A percentile compares a stretch with the other conserved stretches of the same genome.
Conservation (phyloP, 2,329 filamentous ascomycete species). For the Beauveria medogensis region DNA sequence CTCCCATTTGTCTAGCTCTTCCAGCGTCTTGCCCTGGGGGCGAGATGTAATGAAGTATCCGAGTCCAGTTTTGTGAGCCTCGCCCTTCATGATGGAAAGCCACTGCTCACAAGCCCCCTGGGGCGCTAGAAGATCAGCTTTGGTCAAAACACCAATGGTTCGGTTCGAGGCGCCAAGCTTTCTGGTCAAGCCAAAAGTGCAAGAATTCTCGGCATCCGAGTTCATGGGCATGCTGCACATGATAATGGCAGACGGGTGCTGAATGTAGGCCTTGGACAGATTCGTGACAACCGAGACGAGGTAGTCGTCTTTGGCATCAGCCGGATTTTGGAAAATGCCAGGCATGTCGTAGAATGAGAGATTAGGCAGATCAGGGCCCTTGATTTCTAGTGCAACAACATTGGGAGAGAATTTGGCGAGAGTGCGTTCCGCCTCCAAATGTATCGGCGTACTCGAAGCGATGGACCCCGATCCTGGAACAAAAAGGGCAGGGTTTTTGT, state of each 20-base stretch:
- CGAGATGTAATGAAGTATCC: conserved; percentile 74
- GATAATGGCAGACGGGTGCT: conserved; percentile 62
- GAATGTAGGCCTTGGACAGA: conserved; percentile 62
- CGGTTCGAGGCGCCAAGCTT: conserved; percentile 46
- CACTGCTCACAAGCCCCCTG: conserved; percentile 47
- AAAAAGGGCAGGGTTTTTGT: conserved; percentile 42
- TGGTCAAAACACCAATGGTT: conserved; percentile 73
- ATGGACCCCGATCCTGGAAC: conserved; percentile 41
- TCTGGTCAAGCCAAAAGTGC: conserved; percentile 57
- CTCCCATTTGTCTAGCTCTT: conserved; percentile 44
- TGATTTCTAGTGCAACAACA: conserved; percentile 67
- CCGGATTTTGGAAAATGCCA: conserved; percentile 67
- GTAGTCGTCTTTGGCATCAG: conserved; percentile 55
- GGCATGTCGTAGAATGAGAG: conserved; percentile 81
- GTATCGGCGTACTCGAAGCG: conserved; percentile 25
- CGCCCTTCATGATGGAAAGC: conserved; percentile 52
- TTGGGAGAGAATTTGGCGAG: conserved; percentile 74
- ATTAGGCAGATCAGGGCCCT: conserved; percentile 60
- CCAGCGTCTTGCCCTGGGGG: conserved; percentile 47
- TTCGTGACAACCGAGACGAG: conserved; percentile 65
- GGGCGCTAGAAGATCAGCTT: conserved; percentile 63
- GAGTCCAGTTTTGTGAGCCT: conserved; percentile 57
- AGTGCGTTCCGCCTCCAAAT: conserved; percentile 31
- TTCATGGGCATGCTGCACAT: conserved; percentile 73
- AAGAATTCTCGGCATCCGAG: conserved; percentile 67